Conservation (phyloP, 345 rosid species). For the Diplotaxis tenuifolia region DNA sequence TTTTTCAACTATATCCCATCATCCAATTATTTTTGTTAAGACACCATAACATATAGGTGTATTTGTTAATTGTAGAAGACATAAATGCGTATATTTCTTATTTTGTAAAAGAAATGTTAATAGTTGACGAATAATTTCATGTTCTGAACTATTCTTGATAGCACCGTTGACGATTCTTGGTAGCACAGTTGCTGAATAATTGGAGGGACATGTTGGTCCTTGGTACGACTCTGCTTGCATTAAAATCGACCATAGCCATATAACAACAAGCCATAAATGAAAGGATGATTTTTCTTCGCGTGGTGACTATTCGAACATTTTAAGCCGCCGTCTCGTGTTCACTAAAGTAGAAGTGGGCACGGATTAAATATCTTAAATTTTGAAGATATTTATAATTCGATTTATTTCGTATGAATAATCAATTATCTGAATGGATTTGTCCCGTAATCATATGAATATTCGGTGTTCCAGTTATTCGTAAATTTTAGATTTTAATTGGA, state of each 20-base stretch:
- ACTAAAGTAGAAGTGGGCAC: too few species aligned
- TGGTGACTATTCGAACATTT: neutral
- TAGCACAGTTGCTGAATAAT: neutral
- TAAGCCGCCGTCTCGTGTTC: neutral
- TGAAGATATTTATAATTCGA: too few species aligned
- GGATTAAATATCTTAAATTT: too few species aligned
- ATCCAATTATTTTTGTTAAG: neutral
- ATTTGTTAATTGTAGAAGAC: neutral
- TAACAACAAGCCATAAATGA: constrained; percentile 1
- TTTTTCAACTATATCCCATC: neutral
- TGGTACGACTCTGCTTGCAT: neutral
- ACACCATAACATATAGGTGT: neutral
- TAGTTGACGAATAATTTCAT: neutral
- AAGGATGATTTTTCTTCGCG: neutral
- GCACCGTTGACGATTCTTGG: neutral
- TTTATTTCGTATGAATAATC: too few species aligned
- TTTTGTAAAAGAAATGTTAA: neutral
- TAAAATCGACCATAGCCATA: constrained; percentile 1
- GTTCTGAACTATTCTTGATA: neutral
- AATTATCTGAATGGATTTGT: too few species aligned
- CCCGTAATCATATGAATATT: too few species aligned
- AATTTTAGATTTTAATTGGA: too few species aligned
- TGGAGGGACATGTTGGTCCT: neutral
- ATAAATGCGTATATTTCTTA: too few species aligned
- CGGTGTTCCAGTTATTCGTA: too few species aligned